Conservation (phyloP, 1,139 yeast species). For the Schizosaccharomyces versatilis region DNA sequence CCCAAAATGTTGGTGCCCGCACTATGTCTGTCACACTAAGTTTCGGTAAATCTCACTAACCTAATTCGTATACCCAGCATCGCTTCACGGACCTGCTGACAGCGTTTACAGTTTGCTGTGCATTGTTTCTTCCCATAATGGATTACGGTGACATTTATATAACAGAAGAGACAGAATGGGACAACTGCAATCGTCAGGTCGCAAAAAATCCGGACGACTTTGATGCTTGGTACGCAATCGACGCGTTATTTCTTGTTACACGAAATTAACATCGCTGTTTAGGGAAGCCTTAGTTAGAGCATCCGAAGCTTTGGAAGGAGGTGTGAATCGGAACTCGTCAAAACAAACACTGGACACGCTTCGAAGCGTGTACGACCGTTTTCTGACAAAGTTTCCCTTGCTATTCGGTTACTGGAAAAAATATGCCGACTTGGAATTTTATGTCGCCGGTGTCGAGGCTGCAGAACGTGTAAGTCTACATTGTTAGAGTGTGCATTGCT, state of each 20-base stretch:
- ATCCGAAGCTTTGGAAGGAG: constrained; percentile 20
- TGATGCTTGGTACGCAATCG: constrained; percentile 1
- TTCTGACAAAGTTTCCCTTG: constrained; percentile 44
- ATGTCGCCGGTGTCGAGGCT: constrained; percentile 30
- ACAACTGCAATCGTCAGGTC: background rate
- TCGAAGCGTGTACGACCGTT: constrained; percentile 30
- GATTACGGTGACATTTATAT: constrained; percentile 2
- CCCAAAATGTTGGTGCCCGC: too few species aligned
- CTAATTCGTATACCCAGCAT: too few species aligned
- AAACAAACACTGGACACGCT: constrained; percentile 24
- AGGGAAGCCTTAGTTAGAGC: constrained; percentile 31
- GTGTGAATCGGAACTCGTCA: constrained; percentile 28
- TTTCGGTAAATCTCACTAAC: too few species aligned
- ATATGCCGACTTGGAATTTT: constrained; percentile 46
- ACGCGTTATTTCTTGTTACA: background rate
- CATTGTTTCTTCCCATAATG: background rate
- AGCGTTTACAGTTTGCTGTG: too few species aligned
- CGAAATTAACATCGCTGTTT: background rate
- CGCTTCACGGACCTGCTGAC: too few species aligned
- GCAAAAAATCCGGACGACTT: constrained; percentile 4
- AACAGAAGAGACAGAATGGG: constrained; percentile 4
- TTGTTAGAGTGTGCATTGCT: background rate
- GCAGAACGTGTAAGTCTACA: constrained; percentile 21
- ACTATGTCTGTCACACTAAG: too few species aligned
- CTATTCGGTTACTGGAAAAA: constrained; percentile 62